Evolutionary conservation across 2,329 filamentous ascomycete species (phyloP).

Genomic region (Apiospora rasikravindrae): DNA sequence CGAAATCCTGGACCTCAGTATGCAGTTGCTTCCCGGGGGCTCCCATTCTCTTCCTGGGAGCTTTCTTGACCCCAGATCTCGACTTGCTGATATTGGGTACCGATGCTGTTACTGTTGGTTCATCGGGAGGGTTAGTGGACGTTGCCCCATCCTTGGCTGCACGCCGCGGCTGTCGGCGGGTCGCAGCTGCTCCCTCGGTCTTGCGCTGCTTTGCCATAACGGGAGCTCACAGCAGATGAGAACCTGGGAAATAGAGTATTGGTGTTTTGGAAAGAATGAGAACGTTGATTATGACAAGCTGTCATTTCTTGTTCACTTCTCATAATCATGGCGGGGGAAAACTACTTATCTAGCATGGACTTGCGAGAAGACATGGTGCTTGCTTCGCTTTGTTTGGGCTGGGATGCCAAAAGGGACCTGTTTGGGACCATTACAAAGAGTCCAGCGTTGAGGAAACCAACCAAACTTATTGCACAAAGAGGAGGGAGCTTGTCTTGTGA

Average conservation of each 20-base stretch:
- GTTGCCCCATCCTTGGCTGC: background rate
- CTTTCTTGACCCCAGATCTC: background rate
- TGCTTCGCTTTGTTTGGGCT: slow-evolving; percentile 12
- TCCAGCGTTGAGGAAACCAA: background rate
- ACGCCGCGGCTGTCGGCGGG: slow-evolving; percentile 12
- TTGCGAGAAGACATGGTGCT: background rate
- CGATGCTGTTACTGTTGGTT: background rate
- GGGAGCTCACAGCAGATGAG: background rate
- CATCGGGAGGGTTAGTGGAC: background rate
- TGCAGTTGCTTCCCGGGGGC: background rate
- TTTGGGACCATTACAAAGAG: slow-evolving; percentile 1
- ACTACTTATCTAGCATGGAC: background rate
- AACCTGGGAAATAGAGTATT: background rate
- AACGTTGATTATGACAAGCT: background rate
- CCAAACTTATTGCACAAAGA: background rate
- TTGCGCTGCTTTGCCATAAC: slow-evolving; percentile 4
- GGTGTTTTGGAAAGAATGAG: background rate
- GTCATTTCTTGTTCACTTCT: background rate
- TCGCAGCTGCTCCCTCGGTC: background rate
- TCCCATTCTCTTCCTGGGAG: background rate
- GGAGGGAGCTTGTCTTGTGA: background rate
- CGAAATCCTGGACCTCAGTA: background rate
- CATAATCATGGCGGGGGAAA: background rate
- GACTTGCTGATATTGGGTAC: background rate
- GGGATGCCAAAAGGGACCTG: background rate